Evolutionary conservation across 257 asterid species (phyloP), one percentile per base, ranked within the genome.

Genomic region (Petrea volubilis): DNA sequence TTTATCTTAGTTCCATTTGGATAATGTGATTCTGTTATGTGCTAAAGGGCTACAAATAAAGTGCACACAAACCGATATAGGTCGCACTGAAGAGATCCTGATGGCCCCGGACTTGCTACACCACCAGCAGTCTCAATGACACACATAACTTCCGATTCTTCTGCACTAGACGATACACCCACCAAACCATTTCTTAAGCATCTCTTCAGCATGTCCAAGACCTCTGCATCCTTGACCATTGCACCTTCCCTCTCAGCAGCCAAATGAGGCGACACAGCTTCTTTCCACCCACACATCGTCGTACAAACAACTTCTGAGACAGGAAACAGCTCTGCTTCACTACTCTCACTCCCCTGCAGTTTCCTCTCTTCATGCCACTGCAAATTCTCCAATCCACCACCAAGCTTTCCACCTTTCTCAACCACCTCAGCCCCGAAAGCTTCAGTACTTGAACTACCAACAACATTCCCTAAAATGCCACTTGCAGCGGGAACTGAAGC

Each of bases 61-160:
- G 65, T 2, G 28, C 6, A 49, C 60, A 67, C 91, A 15, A 55
- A 94, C 97, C 98, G 81, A 53, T 86, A 95, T 38, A 95, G 76
- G 79, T 95, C 99, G 20, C 98, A 95, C 64, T 95, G 98, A 60
- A 92, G 98, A 49, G 97, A 70, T 52, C 96, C 97, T 8, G 98
- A 86, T 6, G 98, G 98, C 14, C 97, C 98, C 4, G 99, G 99
- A 79, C 99, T 95, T 56, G 98, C 97, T 65, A 92, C 98, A 3
- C 99, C 99, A 58, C 99, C 99, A 50, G 99, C 97, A 77, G 97
- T 95, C 83, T 95, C 99, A 61, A 92, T 80, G 74, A 92, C 85
- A 76, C 89, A 87, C 88, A 92, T 74, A 43, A 74, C 87, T 46
- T 81, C 82, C 55, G 62, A 23, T 64, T 80, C 89, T 38, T 51